Evolutionary conservation across 441 rosid species (phyloP).

Genomic region (Corymbia citriodora): DNA sequence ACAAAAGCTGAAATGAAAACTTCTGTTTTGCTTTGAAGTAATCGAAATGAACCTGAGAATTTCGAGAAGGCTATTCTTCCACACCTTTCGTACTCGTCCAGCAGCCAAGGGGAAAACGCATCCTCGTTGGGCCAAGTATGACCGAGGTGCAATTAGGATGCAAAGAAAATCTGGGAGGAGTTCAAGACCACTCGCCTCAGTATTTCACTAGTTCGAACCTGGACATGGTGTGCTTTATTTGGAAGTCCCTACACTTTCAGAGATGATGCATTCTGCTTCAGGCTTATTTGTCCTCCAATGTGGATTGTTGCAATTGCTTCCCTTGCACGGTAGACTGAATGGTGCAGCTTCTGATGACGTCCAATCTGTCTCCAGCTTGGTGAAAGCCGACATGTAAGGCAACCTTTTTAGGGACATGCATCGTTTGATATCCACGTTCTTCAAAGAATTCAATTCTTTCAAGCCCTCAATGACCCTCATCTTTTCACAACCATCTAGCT

Average conservation of each 20-base stretch:
- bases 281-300: no score
- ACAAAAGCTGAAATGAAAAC: no score
- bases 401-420: neutral
- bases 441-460: neutral
- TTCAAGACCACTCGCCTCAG: neutral
- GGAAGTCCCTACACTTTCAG: neutral
- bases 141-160: no score
- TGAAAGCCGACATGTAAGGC: neutral
- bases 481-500: neutral
- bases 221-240: neutral
- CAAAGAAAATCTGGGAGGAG: neutral
- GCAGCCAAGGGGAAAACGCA: no score
- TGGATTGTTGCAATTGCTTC: no score
- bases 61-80: no score
- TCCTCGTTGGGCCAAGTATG: no score
- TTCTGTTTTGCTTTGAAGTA: no score
- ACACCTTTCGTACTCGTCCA: no score
- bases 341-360: neutral
- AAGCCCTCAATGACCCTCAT: neutral
- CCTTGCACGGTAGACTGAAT: neutral
- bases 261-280: no score
- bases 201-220: neutral
- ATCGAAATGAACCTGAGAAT: no score
- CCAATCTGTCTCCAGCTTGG: neutral
- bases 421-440: rapidly evolving